Evolutionary conservation across 495 filamentous ascomycete species (phyloP).

Genomic region (Penicillium tannophilum): DNA sequence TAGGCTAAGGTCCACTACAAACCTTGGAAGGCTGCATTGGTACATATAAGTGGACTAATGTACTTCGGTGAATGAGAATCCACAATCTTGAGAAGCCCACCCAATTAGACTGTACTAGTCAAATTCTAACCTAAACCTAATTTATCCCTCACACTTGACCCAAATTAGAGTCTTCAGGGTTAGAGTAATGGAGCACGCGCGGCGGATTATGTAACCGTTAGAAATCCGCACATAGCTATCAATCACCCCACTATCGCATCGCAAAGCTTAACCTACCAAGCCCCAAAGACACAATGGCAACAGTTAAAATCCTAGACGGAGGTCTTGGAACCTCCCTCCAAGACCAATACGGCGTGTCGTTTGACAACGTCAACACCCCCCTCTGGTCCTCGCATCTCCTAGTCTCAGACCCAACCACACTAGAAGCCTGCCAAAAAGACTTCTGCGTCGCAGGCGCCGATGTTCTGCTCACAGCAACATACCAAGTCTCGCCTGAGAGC

Average conservation of each 20-base stretch:
- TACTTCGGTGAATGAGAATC: too few species aligned
- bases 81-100: not conserved
- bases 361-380: constrained; percentile 49
- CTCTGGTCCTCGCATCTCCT: constrained; percentile 70
- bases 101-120: not conserved
- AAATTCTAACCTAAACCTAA: not conserved
- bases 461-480: constrained; percentile 64
- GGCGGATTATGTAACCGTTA: constrained; percentile 8
- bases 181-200: not conserved
- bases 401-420: constrained; percentile 47
- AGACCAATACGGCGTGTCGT: constrained; percentile 50
- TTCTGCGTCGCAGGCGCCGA: constrained; percentile 58
- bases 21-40: too few species aligned
- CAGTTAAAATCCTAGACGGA: constrained; percentile 60
- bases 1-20: too few species aligned
- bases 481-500: constrained; percentile 59
- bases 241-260: constrained; percentile 2
- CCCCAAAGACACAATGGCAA: constrained; percentile 20
- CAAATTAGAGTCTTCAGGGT: not conserved
- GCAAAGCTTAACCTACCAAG: not conserved
- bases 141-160: not conserved
- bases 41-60: too few species aligned
- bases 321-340: constrained; percentile 68
- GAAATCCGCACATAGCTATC: not conserved
- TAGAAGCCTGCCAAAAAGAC: constrained; percentile 53